Evolutionary conservation across 192 early-diverging fungal species (phyloP), one percentile per base, ranked within the genome.

Genomic region (Blastocladiella britannica): DNA sequence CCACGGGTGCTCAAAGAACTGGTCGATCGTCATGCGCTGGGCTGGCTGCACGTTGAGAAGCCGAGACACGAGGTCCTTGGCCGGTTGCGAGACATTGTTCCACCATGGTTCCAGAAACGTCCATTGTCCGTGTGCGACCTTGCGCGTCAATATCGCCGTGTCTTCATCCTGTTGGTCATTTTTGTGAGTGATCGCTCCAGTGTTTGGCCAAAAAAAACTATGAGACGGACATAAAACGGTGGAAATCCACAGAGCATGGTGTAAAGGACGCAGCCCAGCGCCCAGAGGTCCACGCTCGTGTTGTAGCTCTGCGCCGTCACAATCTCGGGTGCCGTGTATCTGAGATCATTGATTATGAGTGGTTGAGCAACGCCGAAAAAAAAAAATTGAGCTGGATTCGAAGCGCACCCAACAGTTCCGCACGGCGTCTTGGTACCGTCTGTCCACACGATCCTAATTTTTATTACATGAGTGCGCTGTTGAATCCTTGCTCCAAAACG

Each of bases 271-370:
- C 86, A 89, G 54, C 86, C 86, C 60, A 89, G 65, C 9, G 84
- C 84, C 84, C 84, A 89, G 77, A 89, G 85, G 63, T 88, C 86
- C 23, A 88, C 86, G 12, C 79, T 74, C 64, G 84, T 86, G 43
- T 80, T 82, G 57, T 88, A 88, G 29, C 75, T 68, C 64, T 85
- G 75, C 68, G 82, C 80, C 60, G 72, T 80, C 29, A 94, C 75
- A 58, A 94, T 87, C 68, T 94, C 91, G 25, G 91, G 91, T 1
- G 91, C 91, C 4, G 89, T 87, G 57, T 94, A 94, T 25, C 88
- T n/a, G n/a, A n/a, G n/a, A n/a, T n/a, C n/a, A n/a, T n/a, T n/a
- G n/a, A n/a, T n/a, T 28, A 54, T 22, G 15, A 54, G 53, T 25
- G 26, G 7, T 54, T 12, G 47, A 9, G 9, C 9, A 51, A 12